phyloP scores from a whole-genome alignment of 2,329 filamentous ascomycete species.

The Aspergillus viridinutans region DNA sequence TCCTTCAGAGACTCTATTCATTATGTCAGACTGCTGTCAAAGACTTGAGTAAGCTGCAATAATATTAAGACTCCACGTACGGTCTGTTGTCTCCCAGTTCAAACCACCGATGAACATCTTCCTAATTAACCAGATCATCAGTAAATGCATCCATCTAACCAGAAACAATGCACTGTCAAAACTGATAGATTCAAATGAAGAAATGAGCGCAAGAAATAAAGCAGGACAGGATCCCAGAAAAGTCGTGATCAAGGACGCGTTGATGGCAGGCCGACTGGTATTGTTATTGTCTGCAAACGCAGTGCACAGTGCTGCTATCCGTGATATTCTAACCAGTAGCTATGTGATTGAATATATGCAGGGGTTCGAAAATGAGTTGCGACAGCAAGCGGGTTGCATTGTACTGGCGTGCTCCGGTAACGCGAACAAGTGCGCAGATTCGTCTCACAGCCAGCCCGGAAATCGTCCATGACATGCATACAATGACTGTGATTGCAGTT shows the following conservation, averaged over 20 bases:
- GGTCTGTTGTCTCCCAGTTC: slow-evolving; percentile 98
- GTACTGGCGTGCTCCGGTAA: not conserved
- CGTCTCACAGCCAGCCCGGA: not conserved
- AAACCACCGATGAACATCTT: slow-evolving; percentile 99
- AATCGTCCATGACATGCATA: slow-evolving; percentile 10
- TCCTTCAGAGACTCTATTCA: slow-evolving; percentile 82
- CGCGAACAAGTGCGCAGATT: not conserved
- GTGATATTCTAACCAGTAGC: not conserved
- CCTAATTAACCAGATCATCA: slow-evolving; percentile 51
- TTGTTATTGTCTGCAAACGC: not conserved
- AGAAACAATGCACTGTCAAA: not conserved
- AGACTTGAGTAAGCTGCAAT: slow-evolving; percentile 2
- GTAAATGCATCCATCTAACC: slow-evolving; percentile 15
- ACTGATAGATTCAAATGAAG: not conserved
- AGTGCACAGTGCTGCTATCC: not conserved
- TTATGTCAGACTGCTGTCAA: slow-evolving; percentile 22
- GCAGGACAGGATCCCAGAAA: not conserved
- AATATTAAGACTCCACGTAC: slow-evolving; percentile 54
- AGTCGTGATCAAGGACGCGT: not conserved
- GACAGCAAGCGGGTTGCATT: not conserved
- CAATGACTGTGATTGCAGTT: slow-evolving; percentile 7
- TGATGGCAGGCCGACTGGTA: not conserved
- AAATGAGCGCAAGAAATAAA: not conserved
- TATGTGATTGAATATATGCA: not conserved
- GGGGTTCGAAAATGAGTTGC: not conserved